Conservation (phyloP, 345 rosid genomes). For the Raphanus sativus region DNA sequence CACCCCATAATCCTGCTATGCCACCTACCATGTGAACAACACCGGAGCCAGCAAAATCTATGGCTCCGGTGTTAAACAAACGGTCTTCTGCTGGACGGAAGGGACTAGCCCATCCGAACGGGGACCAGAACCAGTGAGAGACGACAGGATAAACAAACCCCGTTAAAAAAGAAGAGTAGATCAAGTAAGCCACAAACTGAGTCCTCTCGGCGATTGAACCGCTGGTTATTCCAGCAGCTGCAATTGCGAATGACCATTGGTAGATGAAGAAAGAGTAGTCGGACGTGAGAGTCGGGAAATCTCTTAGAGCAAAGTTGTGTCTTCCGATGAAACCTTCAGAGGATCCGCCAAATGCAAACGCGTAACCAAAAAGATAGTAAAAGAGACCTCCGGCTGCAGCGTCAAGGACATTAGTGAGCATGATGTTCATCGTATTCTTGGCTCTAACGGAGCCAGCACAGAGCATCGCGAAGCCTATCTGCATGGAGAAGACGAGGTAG, state of each 20-base stretch:
- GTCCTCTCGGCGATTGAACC: constrained; percentile 93
- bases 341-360: constrained; percentile 77
- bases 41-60: constrained; percentile 72
- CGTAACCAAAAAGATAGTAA: constrained; percentile 82
- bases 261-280: constrained; percentile 76
- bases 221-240: constrained; percentile 87
- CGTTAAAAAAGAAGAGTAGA: constrained; percentile 71
- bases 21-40: constrained; percentile 76
- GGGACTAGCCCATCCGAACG: constrained; percentile 78
- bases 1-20: constrained; percentile 71
- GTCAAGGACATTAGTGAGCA: constrained; percentile 88
- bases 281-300: constrained; percentile 25
- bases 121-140: constrained; percentile 87
- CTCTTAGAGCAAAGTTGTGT: constrained; percentile 57
- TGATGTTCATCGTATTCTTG: constrained; percentile 88
- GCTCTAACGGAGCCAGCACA: constrained; percentile 94
- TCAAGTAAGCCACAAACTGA: constrained; percentile 74
- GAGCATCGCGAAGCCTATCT: constrained; percentile 89
- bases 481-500: constrained; percentile 86
- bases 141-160: constrained; percentile 86
- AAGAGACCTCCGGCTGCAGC: constrained; percentile 83
- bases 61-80: constrained; percentile 63
- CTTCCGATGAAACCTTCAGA: constrained; percentile 79
- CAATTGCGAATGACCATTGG: constrained; percentile 91
- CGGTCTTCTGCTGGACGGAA: constrained; percentile 31